These are phyloP conservation scores for Pulveroboletus sp. DNA, from an alignment of 768 basidiomycete genomes.

Conservation along the genomic window DNA sequence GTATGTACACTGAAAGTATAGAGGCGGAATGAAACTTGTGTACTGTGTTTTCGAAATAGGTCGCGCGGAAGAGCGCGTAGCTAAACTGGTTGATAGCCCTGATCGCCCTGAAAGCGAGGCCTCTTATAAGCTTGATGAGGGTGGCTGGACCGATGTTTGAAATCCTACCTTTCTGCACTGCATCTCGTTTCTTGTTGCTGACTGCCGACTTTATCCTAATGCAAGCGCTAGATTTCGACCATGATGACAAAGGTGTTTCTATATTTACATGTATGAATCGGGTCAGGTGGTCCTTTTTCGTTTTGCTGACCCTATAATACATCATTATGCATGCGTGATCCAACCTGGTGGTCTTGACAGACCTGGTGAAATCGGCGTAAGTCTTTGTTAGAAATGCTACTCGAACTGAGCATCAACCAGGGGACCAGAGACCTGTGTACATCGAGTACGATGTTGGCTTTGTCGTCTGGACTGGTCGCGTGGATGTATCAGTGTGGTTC, in stretches of 20 bases:
- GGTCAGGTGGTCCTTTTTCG: not conserved
- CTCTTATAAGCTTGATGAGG: constrained; percentile 87
- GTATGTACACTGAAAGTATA: constrained; percentile 31
- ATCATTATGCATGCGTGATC: not conserved
- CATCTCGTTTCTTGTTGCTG: not conserved
- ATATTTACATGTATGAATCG: not conserved
- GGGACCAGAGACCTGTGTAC: not conserved
- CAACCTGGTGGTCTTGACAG: not conserved
- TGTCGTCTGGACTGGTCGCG: too few relatives aligned
- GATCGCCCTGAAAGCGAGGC: constrained; percentile 88
- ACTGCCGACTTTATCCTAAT: not conserved
- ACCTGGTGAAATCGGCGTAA: not conserved
- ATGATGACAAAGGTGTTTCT: not conserved
- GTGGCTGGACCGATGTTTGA: constrained; percentile 84
- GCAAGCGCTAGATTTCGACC: not conserved
- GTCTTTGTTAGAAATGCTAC: not conserved
- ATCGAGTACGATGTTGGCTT: not conserved
- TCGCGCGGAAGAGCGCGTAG: constrained; percentile 86
- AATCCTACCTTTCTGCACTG: not conserved
- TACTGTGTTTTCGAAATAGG: constrained; percentile 39
- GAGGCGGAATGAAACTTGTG: not conserved
- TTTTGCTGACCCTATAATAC: not conserved
- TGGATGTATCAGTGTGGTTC: too few relatives aligned
- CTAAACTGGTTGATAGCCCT: constrained; percentile 85
- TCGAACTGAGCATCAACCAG: not conserved